These are phyloP conservation scores for Gliomastix tumulicola DNA, from an alignment of 2,329 filamentous ascomycete species.

Conservation along the genomic window DNA sequence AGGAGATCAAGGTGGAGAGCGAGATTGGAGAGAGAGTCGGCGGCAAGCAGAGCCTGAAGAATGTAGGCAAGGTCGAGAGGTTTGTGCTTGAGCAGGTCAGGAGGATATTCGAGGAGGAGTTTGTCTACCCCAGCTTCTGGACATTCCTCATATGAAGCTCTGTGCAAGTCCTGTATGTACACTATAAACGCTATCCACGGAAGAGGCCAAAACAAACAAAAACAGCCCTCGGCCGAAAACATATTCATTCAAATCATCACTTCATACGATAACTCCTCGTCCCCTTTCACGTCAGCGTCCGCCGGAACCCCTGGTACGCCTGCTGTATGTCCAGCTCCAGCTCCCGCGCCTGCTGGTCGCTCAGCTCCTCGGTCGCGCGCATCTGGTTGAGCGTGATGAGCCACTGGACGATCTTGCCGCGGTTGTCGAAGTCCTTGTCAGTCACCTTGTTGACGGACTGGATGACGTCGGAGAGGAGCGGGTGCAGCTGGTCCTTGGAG, in stretches of 20 bases:
- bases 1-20: constrained; percentile 93
- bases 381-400: constrained; percentile 96
- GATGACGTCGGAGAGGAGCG: constrained; percentile 88
- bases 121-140: constrained; percentile 98
- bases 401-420: constrained; percentile 98
- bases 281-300: constrained; percentile 50
- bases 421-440: constrained; percentile 87
- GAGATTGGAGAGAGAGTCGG: constrained; percentile 91
- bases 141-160: constrained; percentile 83
- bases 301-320: constrained; percentile 91
- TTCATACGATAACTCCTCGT: no score
- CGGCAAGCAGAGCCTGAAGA: constrained; percentile 92
- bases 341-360: constrained; percentile 80
- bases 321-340: constrained; percentile 89
- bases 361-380: constrained; percentile 87
- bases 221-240: no score
- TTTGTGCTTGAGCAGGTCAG: constrained; percentile 96
- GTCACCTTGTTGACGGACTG: constrained; percentile 97
- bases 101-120: constrained; percentile 96
- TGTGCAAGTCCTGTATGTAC: no score
- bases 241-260: no score
- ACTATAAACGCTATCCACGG: no score
- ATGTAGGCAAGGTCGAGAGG: constrained; percentile 96
- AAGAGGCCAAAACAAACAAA: no score
- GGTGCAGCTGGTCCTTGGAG: constrained; percentile 95